Conservation (phyloP, 192 early-diverging fungal genomes). For the Backusella westeae region DNA sequence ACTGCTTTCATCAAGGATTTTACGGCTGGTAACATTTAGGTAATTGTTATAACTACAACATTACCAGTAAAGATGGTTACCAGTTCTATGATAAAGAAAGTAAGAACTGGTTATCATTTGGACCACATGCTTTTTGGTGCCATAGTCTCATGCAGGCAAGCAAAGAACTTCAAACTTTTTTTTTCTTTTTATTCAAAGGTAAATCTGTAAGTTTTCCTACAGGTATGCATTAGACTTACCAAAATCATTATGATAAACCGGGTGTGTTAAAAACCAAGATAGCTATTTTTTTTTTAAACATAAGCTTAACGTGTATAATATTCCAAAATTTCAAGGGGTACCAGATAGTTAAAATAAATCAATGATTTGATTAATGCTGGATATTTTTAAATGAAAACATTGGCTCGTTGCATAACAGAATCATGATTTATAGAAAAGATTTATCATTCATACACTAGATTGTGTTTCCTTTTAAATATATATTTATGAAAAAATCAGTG, state of each 20-base stretch:
- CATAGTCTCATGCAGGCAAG: not conserved
- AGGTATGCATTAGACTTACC: not conserved
- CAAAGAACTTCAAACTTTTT: not conserved
- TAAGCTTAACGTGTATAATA: no score
- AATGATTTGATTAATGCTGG: no score
- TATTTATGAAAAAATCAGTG: no score
- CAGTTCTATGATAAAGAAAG: not conserved
- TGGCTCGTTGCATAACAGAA: no score
- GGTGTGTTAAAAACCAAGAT: not conserved
- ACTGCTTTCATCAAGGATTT: not conserved
- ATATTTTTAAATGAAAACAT: no score
- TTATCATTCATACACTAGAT: no score
- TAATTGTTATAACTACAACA: not conserved
- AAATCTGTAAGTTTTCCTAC: not conserved
- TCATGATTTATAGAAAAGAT: no score
- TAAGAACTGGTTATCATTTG: conserved; percentile 1
- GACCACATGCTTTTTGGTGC: not conserved
- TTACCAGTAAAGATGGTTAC: not conserved
- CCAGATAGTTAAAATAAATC: no score
- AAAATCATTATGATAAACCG: not conserved
- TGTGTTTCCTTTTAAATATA: no score
- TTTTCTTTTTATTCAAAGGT: not conserved
- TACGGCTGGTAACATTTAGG: not conserved
- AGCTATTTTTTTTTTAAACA: not conserved
- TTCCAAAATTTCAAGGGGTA: no score